phyloP scores from a whole-genome alignment of 805 yeast species.

The Metschnikowia reukaufii region DNA sequence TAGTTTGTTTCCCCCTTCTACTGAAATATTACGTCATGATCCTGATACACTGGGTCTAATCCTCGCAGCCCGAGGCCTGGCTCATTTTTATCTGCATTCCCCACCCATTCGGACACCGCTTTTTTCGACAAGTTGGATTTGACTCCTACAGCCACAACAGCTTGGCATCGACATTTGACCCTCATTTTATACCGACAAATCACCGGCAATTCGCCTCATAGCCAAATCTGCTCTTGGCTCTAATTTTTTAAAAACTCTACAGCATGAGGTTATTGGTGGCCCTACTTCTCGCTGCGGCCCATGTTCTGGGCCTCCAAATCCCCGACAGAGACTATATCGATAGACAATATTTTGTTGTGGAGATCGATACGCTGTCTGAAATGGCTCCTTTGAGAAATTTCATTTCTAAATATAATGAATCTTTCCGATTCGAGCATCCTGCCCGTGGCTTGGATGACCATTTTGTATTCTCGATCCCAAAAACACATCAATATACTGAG shows the following conservation, averaged over 20 bases:
- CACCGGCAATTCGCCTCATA: neutral
- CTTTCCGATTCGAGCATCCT: constrained; percentile 57
- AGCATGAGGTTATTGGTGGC: constrained; percentile 13
- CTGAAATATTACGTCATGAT: neutral
- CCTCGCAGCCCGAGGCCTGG: constrained; percentile 1
- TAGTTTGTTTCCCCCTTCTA: too few relatives aligned
- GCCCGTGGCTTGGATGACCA: constrained; percentile 61
- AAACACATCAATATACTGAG: constrained; percentile 34
- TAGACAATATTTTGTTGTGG: constrained; percentile 64
- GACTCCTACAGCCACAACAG: neutral
- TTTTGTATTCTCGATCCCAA: constrained; percentile 62
- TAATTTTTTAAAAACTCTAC: neutral
- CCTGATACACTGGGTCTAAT: neutral
- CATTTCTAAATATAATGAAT: constrained; percentile 34
- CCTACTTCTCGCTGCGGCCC: constrained; percentile 12
- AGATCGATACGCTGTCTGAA: constrained; percentile 37
- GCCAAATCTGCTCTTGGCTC: neutral
- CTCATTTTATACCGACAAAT: neutral
- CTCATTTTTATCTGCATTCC: constrained; percentile 7
- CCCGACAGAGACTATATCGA: constrained; percentile 45
- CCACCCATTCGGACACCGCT: neutral
- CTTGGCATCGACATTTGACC: neutral
- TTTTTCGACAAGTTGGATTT: neutral
- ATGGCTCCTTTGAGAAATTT: constrained; percentile 36
- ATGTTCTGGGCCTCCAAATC: constrained; percentile 11